Conservation (phyloP, 2,329 filamentous ascomycete genomes). For the Aspergillus phoenicis region DNA sequence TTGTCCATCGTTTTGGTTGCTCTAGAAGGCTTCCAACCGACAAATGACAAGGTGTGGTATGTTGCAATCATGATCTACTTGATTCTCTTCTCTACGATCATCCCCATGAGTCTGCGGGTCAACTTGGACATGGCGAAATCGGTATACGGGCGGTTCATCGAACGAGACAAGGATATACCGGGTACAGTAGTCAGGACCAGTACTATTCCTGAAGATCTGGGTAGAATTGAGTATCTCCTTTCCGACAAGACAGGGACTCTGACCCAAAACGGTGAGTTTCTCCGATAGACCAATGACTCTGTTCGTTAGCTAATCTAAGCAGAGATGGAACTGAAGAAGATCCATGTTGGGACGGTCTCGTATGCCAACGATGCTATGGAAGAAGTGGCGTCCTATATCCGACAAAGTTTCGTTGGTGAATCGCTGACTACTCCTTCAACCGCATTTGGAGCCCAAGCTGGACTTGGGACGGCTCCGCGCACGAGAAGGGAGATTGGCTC, state of each 20-base stretch:
- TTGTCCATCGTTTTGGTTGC: conserved; percentile 88
- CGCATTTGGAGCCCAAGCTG: conserved; percentile 63
- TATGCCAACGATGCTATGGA: conserved; percentile 99
- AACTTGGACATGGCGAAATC: conserved; percentile 97
- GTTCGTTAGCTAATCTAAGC: conserved; percentile 25
- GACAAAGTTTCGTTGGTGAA: conserved; percentile 71
- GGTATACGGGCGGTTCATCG: conserved; percentile 94
- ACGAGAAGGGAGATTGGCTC: conserved; percentile 92
- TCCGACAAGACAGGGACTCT: conserved; percentile 98
- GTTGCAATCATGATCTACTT: conserved; percentile 97
- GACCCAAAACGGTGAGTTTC: conserved; percentile 73
- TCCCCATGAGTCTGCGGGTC: conserved; percentile 92
- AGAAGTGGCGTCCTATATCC: conserved; percentile 84
- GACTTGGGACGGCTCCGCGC: conserved; percentile 66
- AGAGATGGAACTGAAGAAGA: conserved; percentile 98
- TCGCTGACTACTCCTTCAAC: conserved; percentile 74
- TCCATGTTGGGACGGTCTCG: conserved; percentile 95
- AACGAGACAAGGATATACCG: conserved; percentile 84
- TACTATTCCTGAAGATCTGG: conserved; percentile 95
- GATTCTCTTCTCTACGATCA: conserved; percentile 98
- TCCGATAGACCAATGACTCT: conserved; percentile 7
- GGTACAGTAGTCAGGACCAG: conserved; percentile 93
- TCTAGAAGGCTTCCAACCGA: conserved; percentile 72
- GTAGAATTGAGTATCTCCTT: conserved; percentile 91
- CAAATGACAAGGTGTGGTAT: conserved; percentile 70